Conservation (phyloP, 345 rosid genomes). For the Eucalyptus virginea region DNA sequence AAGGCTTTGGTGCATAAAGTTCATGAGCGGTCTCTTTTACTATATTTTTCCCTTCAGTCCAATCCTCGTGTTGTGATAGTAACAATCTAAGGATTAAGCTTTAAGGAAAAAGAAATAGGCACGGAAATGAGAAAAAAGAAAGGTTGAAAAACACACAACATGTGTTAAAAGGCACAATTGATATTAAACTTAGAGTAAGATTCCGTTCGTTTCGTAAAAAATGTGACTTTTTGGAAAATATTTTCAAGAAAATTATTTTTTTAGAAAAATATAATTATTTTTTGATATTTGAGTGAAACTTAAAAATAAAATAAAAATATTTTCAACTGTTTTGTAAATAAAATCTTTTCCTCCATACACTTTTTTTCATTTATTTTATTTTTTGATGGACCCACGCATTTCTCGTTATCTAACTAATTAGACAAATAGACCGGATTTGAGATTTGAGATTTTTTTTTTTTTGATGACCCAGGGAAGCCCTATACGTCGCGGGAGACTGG, state of each 20-base stretch:
- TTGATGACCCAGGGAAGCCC: too few species aligned
- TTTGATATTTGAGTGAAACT: accelerated
- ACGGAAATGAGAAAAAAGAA: background rate
- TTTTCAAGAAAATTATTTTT: accelerated
- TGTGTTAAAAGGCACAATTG: background rate
- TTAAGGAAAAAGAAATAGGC: background rate
- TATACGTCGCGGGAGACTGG: too few species aligned
- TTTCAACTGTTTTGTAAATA: accelerated
- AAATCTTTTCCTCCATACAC: too few species aligned
- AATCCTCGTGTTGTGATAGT: background rate
- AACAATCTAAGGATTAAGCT: background rate
- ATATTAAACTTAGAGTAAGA: background rate
- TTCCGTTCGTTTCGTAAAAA: accelerated
- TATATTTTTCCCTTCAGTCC: accelerated
- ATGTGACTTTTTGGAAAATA: accelerated
- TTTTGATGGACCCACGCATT: background rate
- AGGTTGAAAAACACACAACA: background rate
- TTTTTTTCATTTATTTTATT: too few species aligned
- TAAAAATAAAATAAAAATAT: too few species aligned
- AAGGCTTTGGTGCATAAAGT: too few species aligned
- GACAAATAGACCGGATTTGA: background rate
- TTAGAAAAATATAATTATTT: too few species aligned
- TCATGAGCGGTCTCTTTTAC: too few species aligned
- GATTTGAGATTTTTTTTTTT: background rate
- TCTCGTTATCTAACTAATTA: background rate